Percentiles rank a stretch among this genome's conserved stretches.
phyloP scores from a whole-genome alignment of 2,329 filamentous ascomycete species.

The Hypoxylon sp. region DNA sequence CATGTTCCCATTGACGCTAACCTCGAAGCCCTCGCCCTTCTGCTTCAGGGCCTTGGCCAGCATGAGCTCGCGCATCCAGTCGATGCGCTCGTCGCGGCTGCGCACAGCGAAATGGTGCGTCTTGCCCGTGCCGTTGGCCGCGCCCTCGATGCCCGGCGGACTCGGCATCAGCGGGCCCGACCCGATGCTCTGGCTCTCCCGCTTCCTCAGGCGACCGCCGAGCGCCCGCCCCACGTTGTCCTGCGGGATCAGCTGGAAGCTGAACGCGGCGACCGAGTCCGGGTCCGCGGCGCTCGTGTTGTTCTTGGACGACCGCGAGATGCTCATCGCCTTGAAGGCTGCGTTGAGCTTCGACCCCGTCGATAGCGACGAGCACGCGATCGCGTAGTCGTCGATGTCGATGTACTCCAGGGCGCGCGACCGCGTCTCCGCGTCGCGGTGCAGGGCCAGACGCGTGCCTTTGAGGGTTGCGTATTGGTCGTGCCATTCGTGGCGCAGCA shows the following conservation, averaged over 20 bases:
- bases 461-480: constrained; percentile 91
- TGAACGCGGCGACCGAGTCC: constrained; percentile 76
- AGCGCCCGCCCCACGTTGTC: constrained; percentile 68
- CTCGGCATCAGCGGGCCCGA: constrained; percentile 55
- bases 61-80: constrained; percentile 97
- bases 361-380: constrained; percentile 84
- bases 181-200: constrained; percentile 62
- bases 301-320: constrained; percentile 59
- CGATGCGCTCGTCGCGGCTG: constrained; percentile 89
- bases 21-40: constrained; percentile 86
- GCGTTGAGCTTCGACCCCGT: constrained; percentile 86
- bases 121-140: constrained; percentile 77
- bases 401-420: constrained; percentile 80
- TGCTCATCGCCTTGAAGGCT: constrained; percentile 85
- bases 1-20: constrained; percentile 85
- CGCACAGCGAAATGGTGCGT: constrained; percentile 95
- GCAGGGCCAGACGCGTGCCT: constrained; percentile 81
- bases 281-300: constrained; percentile 60
- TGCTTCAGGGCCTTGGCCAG: constrained; percentile 88
- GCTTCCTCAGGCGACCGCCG: constrained; percentile 64
- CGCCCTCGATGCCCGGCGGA: constrained; percentile 52
- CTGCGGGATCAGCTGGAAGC: constrained; percentile 87
- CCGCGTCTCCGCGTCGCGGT: constrained; percentile 69
- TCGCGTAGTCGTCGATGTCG: constrained; percentile 90
- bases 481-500: constrained; percentile 94